Percentiles rank a stretch among this genome's conserved stretches.
phyloP scores from a whole-genome alignment of 345 rosid genomes.

The Tarenaya hassleriana region DNA sequence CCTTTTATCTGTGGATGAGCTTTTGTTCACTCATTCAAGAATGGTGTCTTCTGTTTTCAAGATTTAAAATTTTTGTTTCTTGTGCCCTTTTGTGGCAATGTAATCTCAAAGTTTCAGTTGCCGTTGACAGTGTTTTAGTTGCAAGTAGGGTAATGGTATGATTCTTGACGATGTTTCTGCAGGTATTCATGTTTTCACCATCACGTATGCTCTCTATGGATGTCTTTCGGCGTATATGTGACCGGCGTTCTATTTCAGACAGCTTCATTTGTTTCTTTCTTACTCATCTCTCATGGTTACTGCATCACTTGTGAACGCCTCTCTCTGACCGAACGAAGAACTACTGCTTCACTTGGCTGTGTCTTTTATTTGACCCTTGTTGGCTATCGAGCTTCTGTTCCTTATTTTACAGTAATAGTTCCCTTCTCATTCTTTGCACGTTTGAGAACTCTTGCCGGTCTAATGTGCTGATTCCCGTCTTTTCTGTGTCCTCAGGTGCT shows the following conservation, averaged over 20 bases:
- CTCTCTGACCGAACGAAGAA: slow-evolving; percentile 64
- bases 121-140: background rate
- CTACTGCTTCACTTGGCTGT: slow-evolving; percentile 78
- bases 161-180: slow-evolving; percentile 16
- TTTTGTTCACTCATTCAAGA: background rate
- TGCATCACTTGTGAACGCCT: slow-evolving; percentile 87
- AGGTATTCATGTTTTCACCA: slow-evolving; percentile 89
- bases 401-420: slow-evolving; percentile 79
- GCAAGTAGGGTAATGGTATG: background rate
- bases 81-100: background rate
- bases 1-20: background rate
- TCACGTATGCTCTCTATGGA: slow-evolving; percentile 84
- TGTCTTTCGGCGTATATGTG: slow-evolving; percentile 90
- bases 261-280: slow-evolving; percentile 77
- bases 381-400: slow-evolving; percentile 91
- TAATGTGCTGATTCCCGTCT: slow-evolving; percentile 11
- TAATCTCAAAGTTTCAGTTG: background rate
- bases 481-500: slow-evolving; percentile 50
- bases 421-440: slow-evolving; percentile 2
- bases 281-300: slow-evolving; percentile 89
- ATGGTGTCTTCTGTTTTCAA: too few species aligned
- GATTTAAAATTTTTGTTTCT: too few species aligned
- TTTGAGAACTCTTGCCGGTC: slow-evolving; percentile 2
- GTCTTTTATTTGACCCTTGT: slow-evolving; percentile 80
- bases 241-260: slow-evolving; percentile 93